Percentiles rank a stretch among this genome's conserved stretches.
These are phyloP conservation scores for Herpetomonas tarakana DNA, from an alignment of 208 protist species.

Conservation along the genomic window DNA sequence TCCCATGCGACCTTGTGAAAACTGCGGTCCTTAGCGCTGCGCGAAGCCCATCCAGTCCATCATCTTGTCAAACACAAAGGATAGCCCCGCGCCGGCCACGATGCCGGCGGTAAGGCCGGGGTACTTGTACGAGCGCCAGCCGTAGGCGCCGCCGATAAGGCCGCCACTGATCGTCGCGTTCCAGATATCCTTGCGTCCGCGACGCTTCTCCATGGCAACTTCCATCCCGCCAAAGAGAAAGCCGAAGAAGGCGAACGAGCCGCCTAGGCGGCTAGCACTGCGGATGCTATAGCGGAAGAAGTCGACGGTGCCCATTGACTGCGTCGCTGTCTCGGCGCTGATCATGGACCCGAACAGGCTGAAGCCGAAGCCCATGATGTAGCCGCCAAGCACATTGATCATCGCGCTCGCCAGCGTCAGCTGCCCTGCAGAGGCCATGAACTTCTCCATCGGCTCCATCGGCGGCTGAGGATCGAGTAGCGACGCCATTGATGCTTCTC, in stretches of 20 bases:
- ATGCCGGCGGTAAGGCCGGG: conserved; percentile 68
- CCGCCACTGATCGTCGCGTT: conserved; percentile 79
- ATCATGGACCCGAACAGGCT: conserved; percentile 89
- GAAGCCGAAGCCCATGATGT: conserved; percentile 87
- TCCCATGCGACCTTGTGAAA: too few species aligned
- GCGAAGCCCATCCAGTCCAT: conserved; percentile 70
- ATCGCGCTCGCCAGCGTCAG: conserved; percentile 55
- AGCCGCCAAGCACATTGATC: conserved; percentile 72
- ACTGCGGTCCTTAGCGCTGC: conserved; percentile 51
- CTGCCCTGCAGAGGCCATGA: conserved; percentile 55
- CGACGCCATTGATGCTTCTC: conserved; percentile 36
- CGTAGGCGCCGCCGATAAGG: conserved; percentile 73
- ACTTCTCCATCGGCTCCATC: conserved; percentile 60
- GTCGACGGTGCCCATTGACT: conserved; percentile 86
- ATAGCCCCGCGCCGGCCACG: conserved; percentile 63
- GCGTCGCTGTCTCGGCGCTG: conserved; percentile 74
- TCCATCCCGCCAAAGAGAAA: conserved; percentile 89
- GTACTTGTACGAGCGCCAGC: conserved; percentile 77
- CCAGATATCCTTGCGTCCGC: conserved; percentile 81
- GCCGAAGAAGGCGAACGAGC: conserved; percentile 83
- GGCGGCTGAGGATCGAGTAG: conserved; percentile 65
- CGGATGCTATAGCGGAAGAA: conserved; percentile 82
- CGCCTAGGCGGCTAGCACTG: conserved; percentile 54
- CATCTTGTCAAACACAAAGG: conserved; percentile 77
- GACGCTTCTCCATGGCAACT: conserved; percentile 90